Evolutionary conservation across 352 stramenopile genomes (phyloP).

Genomic region (Pythium aquatile): DNA sequence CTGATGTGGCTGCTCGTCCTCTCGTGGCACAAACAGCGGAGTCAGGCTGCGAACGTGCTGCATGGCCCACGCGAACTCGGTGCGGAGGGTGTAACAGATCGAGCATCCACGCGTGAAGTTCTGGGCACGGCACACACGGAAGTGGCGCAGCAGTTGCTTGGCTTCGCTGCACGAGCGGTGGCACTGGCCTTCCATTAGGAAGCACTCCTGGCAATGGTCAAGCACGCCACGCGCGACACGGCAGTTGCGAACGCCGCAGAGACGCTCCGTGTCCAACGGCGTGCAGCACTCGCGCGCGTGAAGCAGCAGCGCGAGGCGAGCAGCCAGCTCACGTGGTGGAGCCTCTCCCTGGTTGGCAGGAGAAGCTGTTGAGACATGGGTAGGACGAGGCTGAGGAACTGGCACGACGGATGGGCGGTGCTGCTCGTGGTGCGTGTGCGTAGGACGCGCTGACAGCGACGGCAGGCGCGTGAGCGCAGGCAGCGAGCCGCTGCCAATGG

Average conservation of each 20-base stretch:
- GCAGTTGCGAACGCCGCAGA: conserved; percentile 39
- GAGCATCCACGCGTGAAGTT: conserved; percentile 27
- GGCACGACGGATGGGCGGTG: conserved; percentile 10
- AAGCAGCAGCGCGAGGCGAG: conserved; percentile 40
- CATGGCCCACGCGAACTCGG: conserved; percentile 40
- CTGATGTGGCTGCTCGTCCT: conserved; percentile 10
- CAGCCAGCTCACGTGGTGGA: conserved; percentile 36
- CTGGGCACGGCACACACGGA: conserved; percentile 37
- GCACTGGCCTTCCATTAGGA: conserved; percentile 35
- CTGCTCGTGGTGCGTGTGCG: conserved; percentile 5
- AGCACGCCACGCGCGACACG: conserved; percentile 47
- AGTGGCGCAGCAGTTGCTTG: conserved; percentile 50
- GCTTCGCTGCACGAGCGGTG: conserved; percentile 46
- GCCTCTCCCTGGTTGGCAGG: neutral
- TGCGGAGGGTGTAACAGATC: conserved; percentile 31
- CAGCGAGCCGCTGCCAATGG: neutral
- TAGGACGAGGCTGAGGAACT: neutral
- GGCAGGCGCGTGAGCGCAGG: conserved; percentile 23
- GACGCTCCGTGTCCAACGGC: conserved; percentile 25
- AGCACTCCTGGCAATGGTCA: conserved; percentile 56
- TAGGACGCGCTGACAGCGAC: conserved; percentile 16
- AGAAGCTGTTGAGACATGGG: neutral
- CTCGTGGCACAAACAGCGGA: conserved; percentile 29
- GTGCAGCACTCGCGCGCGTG: conserved; percentile 50
- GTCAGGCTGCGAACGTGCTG: conserved; percentile 37